A percentile compares a stretch with the other conserved stretches of the same genome.
phyloP scores from a whole-genome alignment of 2,329 filamentous ascomycete genomes.

The Trichoderma sp. region DNA sequence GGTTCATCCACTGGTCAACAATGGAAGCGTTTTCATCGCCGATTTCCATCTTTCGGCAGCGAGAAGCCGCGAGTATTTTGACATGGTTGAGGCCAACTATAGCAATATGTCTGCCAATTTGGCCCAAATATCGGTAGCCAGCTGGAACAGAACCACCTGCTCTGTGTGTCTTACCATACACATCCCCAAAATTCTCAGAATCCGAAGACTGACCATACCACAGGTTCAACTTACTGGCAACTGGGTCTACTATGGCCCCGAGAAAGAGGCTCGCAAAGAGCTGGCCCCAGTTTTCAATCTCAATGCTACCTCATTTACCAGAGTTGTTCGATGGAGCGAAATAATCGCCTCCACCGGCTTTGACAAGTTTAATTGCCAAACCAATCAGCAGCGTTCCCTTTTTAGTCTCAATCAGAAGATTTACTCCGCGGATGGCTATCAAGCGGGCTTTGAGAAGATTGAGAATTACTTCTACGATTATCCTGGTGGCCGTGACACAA shows the following conservation, averaged over 20 bases:
- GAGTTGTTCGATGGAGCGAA: background rate
- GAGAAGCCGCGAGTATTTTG: background rate
- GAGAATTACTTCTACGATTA: background rate
- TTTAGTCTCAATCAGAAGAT: slow-evolving; percentile 10
- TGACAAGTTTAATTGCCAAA: background rate
- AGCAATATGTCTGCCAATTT: background rate
- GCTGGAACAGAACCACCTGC: slow-evolving; percentile 1
- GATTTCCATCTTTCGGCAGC: background rate
- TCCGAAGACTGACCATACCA: background rate
- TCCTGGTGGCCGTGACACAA: background rate
- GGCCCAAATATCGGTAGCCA: background rate
- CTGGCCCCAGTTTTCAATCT: background rate
- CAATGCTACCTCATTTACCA: background rate
- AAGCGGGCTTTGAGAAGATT: slow-evolving; percentile 1
- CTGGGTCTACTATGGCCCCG: background rate
- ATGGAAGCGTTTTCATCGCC: background rate
- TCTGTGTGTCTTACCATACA: background rate
- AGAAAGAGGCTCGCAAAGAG: background rate
- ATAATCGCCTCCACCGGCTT: background rate
- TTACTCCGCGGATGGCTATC: background rate
- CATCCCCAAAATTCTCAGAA: background rate
- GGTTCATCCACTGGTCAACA: background rate
- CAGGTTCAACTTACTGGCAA: background rate
- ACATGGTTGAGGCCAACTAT: background rate
- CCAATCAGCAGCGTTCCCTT: background rate